phyloP scores from a whole-genome alignment of 331 rosid genomes.

The Pyracantha coccinea region DNA sequence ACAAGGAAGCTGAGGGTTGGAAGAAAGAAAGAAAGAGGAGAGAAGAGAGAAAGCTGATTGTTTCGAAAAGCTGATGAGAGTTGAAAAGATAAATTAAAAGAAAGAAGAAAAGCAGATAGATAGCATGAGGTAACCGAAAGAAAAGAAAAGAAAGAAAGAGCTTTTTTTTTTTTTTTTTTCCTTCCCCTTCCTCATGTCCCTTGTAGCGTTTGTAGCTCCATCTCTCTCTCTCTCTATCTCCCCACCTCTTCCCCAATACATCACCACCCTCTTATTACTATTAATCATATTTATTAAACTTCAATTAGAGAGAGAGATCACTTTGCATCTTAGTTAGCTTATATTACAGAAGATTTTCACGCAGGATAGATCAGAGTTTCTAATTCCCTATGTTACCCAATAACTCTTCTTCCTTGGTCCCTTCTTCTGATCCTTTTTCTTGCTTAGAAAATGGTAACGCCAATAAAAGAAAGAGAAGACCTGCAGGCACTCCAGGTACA shows the following conservation, averaged over 20 bases:
- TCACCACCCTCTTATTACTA: neutral
- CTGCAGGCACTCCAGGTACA: slow-evolving; percentile 97
- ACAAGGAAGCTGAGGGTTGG: slow-evolving; percentile 49
- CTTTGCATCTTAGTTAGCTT: neutral
- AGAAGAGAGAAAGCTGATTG: slow-evolving; percentile 42
- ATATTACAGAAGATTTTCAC: neutral
- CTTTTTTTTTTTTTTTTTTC: slow-evolving; percentile 2
- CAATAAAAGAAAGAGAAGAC: slow-evolving; percentile 86
- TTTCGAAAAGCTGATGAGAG: slow-evolving; percentile 45
- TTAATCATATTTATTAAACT: neutral
- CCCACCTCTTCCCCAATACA: slow-evolving; percentile 2
- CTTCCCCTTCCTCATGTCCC: neutral
- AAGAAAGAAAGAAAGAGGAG: slow-evolving; percentile 28
- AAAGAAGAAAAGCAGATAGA: slow-evolving; percentile 56
- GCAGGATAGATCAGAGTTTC: neutral
- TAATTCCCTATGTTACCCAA: slow-evolving; percentile 49
- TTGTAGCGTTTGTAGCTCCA: neutral
- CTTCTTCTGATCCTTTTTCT: slow-evolving; percentile 70
- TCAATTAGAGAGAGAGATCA: neutral
- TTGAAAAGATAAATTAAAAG: slow-evolving; percentile 61
- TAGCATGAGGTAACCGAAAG: slow-evolving; percentile 52
- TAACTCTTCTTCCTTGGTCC: slow-evolving; percentile 49
- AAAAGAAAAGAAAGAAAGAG: slow-evolving; percentile 9
- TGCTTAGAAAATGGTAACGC: slow-evolving; percentile 47
- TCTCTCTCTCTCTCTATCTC: slow-evolving; percentile 4